Evolutionary conservation across 148 eudicot species (phyloP), one percentile per base, ranked within the genome.

Genomic region (Chenopodium quinoa): DNA sequence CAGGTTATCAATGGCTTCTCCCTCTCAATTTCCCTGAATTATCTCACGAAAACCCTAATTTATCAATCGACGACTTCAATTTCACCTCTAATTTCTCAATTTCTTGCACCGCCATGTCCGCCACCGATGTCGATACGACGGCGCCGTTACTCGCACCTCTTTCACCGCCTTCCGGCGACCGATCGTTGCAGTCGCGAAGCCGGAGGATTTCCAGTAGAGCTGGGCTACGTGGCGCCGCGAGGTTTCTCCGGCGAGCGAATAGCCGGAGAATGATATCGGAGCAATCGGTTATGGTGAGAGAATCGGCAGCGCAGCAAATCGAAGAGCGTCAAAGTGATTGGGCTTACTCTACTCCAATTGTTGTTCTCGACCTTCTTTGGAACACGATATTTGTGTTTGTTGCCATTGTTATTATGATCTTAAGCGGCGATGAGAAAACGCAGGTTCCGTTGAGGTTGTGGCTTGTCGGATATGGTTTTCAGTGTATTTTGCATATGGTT

Each of bases 261-360:
- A 90, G 91, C 82, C 93, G 93, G 3, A 67, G 92, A 22, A 64
- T 86, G 85, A 85, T 93, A 83, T 87, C 93, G 44, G 92, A 90
- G 80, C 92, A 89, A 76, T 92, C 97, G 71, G 79, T 88, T 81
- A 82, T 88, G 27, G 97, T 93, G 52, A 85, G 98, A 2, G 96
- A 92, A 75, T 83, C 91, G 7, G 94, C 94, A 25, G 91, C 95
- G 47, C 92, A 91, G 83, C 91, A 91, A 79, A 87, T 92, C 80
- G 91, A 91, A 71, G 96, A 91, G 79, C 86, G 92, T 8, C 95
- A 90, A 80, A 90, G 83, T 82, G 93, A 93, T 50, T 92, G 93
- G 93, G 93, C 96, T 7, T 88, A 92, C 56, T 92, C 98, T 1
- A 86, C 85, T 44, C 92, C 96, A 17, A 73, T 91, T 25, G 94